Conservation (phyloP, 1,284 basidiomycete species). For the Tylopilus orsonianus region DNA sequence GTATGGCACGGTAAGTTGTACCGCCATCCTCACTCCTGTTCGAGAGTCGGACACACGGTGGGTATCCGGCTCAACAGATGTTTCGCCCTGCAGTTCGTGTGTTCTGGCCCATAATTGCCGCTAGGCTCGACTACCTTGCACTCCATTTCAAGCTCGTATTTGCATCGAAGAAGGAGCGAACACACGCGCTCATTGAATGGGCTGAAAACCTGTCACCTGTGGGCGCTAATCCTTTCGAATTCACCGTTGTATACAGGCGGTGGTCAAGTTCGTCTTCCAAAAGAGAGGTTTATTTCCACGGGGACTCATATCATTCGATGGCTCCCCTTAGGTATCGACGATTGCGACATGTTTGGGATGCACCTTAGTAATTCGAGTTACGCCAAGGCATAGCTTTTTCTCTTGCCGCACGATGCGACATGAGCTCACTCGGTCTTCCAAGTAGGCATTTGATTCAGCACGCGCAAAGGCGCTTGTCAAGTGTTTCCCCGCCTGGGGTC, state of each 20-base stretch:
- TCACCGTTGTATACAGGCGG: conserved; percentile 39
- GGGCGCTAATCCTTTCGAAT: conserved; percentile 56
- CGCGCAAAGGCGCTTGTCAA: conserved; percentile 44
- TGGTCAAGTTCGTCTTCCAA: conserved; percentile 54
- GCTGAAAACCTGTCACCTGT: conserved; percentile 50
- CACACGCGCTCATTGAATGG: conserved; percentile 43
- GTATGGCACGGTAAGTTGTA: conserved; percentile 64
- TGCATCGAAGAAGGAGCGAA: conserved; percentile 37
- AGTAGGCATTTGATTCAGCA: conserved; percentile 43
- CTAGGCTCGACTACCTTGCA: conserved; percentile 39
- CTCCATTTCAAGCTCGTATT: conserved; percentile 43
- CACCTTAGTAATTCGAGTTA: conserved; percentile 80
- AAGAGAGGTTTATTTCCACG: too few species aligned
- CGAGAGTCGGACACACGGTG: neutral
- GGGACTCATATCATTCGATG: neutral
- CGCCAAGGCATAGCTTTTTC: conserved; percentile 51
- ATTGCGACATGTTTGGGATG: conserved; percentile 60
- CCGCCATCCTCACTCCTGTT: neutral
- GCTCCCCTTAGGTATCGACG: conserved; percentile 55
- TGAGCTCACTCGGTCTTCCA: neutral
- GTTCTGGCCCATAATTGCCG: conserved; percentile 46
- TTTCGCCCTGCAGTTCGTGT: conserved; percentile 49
- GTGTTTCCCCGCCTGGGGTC: conserved; percentile 63
- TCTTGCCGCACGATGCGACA: fast-evolving
- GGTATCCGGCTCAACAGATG: neutral